Conservation (phyloP, 2,329 filamentous ascomycete species). For the Amphichorda felina region DNA sequence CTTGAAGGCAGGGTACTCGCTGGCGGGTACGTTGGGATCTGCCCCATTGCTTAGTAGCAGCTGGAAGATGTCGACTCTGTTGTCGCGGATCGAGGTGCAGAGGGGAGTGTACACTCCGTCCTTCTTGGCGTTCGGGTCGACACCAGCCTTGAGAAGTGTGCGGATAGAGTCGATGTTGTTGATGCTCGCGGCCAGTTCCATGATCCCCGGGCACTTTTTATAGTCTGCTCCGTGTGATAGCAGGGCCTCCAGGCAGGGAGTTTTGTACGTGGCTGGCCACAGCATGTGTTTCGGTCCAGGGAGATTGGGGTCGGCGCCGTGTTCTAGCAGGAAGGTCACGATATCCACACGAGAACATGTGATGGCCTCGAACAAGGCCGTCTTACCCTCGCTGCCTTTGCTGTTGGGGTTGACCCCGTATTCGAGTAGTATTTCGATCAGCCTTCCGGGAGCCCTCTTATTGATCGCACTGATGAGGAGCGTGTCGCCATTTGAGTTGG, state of each 20-base stretch:
- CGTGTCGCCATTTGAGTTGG: constrained; percentile 46
- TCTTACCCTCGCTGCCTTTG: constrained; percentile 50
- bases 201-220: constrained; percentile 48
- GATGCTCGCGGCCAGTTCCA: constrained; percentile 51
- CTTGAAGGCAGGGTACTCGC: constrained; percentile 57
- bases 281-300: constrained; percentile 59
- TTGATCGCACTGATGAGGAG: constrained; percentile 48
- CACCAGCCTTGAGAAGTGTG: constrained; percentile 43
- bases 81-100: constrained; percentile 56
- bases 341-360: constrained; percentile 42
- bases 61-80: constrained; percentile 47
- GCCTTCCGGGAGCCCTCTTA: constrained; percentile 38
- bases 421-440: constrained; percentile 47
- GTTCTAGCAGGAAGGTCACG: constrained; percentile 34
- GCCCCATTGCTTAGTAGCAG: constrained; percentile 45
- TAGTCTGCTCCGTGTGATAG: constrained; percentile 46
- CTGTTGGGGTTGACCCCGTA: constrained; percentile 46
- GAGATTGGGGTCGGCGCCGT: constrained; percentile 54
- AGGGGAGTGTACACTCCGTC: constrained; percentile 58
- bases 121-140: constrained; percentile 50
- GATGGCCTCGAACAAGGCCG: constrained; percentile 52
- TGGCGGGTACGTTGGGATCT: constrained; percentile 49
- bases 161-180: constrained; percentile 52
- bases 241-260: constrained; percentile 44
- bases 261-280: constrained; percentile 51